Conservation (phyloP, 352 stramenopile genomes). For the Phytophthora tentaculata region DNA sequence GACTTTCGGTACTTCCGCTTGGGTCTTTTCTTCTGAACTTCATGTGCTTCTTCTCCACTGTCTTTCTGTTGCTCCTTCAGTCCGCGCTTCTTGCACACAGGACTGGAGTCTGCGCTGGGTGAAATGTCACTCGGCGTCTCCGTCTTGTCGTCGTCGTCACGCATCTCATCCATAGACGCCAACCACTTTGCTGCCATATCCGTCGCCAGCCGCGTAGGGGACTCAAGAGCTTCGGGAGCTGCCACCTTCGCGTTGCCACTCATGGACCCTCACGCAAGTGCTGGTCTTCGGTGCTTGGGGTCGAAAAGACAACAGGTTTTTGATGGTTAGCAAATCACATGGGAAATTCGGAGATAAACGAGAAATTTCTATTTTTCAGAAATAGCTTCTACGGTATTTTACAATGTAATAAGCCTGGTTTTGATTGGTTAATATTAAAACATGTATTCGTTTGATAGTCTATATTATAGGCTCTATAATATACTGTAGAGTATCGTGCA, state of each 20-base stretch:
- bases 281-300: slow-evolving; percentile 17
- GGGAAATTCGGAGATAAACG: too few species aligned
- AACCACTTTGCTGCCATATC: slow-evolving; percentile 35
- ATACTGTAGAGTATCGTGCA: too few species aligned
- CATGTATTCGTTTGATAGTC: too few species aligned
- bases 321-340: too few species aligned
- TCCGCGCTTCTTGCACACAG: slow-evolving; percentile 18
- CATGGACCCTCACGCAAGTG: slow-evolving; percentile 12
- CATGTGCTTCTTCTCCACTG: not conserved
- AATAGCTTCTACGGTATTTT: too few species aligned
- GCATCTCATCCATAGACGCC: slow-evolving; percentile 32
- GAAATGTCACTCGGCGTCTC: not conserved
- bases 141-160: slow-evolving; percentile 24
- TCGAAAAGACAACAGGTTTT: slow-evolving; percentile 18
- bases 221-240: slow-evolving; percentile 22
- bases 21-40: slow-evolving; percentile 19
- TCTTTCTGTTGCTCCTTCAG: not conserved
- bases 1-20: slow-evolving; percentile 41
- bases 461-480: too few species aligned
- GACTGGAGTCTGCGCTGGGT: slow-evolving; percentile 10
- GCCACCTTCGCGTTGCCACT: slow-evolving; percentile 12
- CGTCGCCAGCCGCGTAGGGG: slow-evolving; percentile 32
- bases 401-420: too few species aligned
- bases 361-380: too few species aligned
- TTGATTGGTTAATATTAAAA: too few species aligned